Conservation (phyloP, 345 rosid species). For the Salix dunnii region DNA sequence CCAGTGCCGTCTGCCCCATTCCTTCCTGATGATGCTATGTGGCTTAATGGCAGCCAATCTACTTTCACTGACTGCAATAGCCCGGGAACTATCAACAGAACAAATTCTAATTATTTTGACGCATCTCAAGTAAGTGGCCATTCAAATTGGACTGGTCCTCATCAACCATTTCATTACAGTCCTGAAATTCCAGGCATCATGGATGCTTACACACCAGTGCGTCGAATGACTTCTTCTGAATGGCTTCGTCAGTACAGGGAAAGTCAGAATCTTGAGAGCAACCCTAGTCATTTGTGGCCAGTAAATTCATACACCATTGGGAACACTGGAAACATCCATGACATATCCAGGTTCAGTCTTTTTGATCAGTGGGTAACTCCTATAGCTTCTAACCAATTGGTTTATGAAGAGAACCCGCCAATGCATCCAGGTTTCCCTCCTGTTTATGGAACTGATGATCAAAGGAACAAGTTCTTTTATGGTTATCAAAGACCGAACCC, state of each 20-base stretch:
- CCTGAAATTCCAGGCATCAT: constrained; percentile 29
- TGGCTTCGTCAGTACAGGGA: constrained; percentile 95
- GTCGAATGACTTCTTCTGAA: constrained; percentile 74
- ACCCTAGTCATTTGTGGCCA: constrained; percentile 27
- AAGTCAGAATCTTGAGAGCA: constrained; percentile 46
- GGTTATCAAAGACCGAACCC: constrained; percentile 46
- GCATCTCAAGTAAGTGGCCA: constrained; percentile 28
- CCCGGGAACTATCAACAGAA: constrained; percentile 24
- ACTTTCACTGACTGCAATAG: constrained; percentile 14
- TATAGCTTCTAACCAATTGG: constrained; percentile 30
- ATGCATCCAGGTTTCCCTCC: constrained; percentile 25
- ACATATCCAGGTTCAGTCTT: constrained; percentile 40
- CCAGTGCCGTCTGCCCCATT: constrained; percentile 86
- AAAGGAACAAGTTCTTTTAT: constrained; percentile 36
- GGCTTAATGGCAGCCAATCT: constrained; percentile 42
- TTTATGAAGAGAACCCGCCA: constrained; percentile 23
- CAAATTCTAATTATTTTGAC: constrained; percentile 31
- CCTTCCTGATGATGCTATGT: constrained; percentile 71
- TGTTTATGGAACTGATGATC: constrained; percentile 30
- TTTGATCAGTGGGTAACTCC: constrained; percentile 52
- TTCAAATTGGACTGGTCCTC: constrained; percentile 34
- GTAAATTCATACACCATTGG: constrained; percentile 35
- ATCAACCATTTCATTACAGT: constrained; percentile 27
- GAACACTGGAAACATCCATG: constrained; percentile 31
- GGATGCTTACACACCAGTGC: constrained; percentile 43